phyloP scores from a whole-genome alignment of 495 filamentous ascomycete genomes.

The Mytilinidion resinicola region DNA sequence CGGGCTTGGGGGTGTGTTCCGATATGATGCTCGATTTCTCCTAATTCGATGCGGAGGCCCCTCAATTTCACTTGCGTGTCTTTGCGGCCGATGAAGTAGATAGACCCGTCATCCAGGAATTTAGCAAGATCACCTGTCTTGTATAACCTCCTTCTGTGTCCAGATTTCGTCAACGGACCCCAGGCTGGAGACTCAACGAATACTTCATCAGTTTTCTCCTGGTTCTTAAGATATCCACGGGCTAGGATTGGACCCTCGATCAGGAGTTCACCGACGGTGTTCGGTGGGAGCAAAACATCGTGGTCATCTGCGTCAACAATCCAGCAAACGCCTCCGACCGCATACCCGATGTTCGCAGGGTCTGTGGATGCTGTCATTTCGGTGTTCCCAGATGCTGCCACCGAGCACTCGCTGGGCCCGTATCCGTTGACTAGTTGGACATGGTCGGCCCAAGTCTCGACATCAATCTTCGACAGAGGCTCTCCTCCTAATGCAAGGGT shows the following conservation, averaged over 20 bases:
- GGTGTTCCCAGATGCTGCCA: constrained; percentile 11
- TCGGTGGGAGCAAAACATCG: constrained; percentile 13
- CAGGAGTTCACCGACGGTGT: constrained; percentile 28
- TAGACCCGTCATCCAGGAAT: constrained; percentile 27
- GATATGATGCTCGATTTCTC: constrained; percentile 26
- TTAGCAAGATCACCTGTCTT: constrained; percentile 30
- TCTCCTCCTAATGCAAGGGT: constrained; percentile 27
- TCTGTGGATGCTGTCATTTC: constrained; percentile 10
- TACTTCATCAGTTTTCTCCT: constrained; percentile 14
- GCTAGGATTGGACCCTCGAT: constrained; percentile 20
- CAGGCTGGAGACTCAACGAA: constrained; percentile 35
- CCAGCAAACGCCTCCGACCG: constrained; percentile 17
- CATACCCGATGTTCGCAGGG: constrained; percentile 17
- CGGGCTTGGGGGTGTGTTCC: constrained; percentile 3
- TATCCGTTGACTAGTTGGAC: constrained; percentile 22
- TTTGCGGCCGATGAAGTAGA: constrained; percentile 30
- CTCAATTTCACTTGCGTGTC: constrained; percentile 32
- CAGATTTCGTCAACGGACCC: constrained; percentile 14
- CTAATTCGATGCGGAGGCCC: constrained; percentile 26
- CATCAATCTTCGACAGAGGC: constrained; percentile 12
- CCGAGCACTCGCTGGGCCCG: constrained; percentile 24
- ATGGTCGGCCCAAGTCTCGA: constrained; percentile 20
- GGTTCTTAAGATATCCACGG: constrained; percentile 18
- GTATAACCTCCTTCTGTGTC: constrained; percentile 25
- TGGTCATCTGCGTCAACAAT: constrained; percentile 19